Evolutionary conservation across 2,329 filamentous ascomycete species (phyloP).

Genomic region (Metarhizium brunneum): DNA sequence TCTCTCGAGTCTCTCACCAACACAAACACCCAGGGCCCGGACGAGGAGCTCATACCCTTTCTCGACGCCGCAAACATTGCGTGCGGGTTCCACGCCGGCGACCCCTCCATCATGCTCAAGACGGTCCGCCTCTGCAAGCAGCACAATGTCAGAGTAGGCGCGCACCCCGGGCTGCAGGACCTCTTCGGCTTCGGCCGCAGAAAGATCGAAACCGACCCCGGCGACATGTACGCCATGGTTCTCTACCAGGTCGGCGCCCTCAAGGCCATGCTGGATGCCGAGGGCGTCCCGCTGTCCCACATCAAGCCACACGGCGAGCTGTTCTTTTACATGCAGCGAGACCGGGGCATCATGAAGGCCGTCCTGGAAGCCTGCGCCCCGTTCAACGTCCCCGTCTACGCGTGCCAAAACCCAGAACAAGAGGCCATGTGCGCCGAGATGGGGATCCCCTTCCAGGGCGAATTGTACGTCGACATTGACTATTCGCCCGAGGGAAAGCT

Average conservation of each 20-base stretch:
- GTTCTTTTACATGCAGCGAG: constrained; percentile 8
- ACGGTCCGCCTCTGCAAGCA: constrained; percentile 49
- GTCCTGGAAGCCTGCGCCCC: constrained; percentile 17
- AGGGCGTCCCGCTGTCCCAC: constrained; percentile 47
- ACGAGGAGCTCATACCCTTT: constrained; percentile 49
- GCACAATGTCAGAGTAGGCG: constrained; percentile 47
- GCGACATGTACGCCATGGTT: constrained; percentile 47
- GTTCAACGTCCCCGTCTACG: constrained; percentile 16
- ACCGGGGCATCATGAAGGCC: constrained; percentile 16
- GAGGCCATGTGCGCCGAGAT: constrained; percentile 11
- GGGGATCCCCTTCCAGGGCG: constrained; percentile 9
- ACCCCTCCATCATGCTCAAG: constrained; percentile 54
- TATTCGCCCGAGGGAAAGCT: constrained; percentile 9
- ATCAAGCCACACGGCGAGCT: constrained; percentile 28
- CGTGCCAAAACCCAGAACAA: constrained; percentile 12
- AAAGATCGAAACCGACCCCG: constrained; percentile 47
- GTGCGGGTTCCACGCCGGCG: constrained; percentile 50
- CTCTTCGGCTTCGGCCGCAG: constrained; percentile 55
- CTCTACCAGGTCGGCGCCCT: constrained; percentile 57
- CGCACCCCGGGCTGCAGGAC: constrained; percentile 57
- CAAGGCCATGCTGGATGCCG: constrained; percentile 47
- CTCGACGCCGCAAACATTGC: constrained; percentile 56
- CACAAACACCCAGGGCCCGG: constrained; percentile 32
- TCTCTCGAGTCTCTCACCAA: not conserved
- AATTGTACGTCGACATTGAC: constrained; percentile 15